These are phyloP conservation scores for Saposhnikovia divaricata DNA, from an alignment of 129 eudicot genomes.

Conservation along the genomic window DNA sequence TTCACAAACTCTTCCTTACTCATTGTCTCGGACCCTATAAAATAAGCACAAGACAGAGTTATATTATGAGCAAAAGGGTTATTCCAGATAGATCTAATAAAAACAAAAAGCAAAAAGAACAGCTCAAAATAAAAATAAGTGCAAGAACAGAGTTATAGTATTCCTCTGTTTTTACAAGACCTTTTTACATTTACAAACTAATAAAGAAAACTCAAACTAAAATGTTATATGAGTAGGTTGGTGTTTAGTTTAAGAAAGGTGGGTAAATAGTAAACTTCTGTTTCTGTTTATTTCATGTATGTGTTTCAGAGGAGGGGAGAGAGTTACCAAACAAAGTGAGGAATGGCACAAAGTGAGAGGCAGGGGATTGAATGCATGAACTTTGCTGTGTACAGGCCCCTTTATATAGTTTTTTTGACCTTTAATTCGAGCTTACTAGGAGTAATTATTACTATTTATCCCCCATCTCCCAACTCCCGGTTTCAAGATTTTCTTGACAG, in stretches of 20 bases:
- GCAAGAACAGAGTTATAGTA: not conserved
- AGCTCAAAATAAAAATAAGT: not conserved
- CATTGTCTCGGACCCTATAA: not conserved
- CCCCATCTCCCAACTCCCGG: not conserved
- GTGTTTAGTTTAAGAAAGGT: not conserved
- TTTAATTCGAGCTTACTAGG: not conserved
- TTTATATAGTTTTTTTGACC: not conserved
- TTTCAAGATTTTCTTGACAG: not conserved
- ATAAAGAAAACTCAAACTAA: not conserved
- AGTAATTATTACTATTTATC: not conserved
- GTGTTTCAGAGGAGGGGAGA: not conserved
- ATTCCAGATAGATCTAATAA: not conserved
- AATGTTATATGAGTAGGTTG: no score
- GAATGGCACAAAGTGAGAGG: not conserved
- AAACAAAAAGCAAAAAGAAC: not conserved
- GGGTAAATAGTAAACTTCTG: not conserved
- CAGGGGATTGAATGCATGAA: not conserved
- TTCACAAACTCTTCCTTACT: slow-evolving; percentile 7
- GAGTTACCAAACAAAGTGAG: not conserved
- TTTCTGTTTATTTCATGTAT: not conserved
- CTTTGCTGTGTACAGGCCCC: not conserved
- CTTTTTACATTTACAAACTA: not conserved
- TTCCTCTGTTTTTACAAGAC: not conserved
- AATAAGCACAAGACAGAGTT: not conserved
- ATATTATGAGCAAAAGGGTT: not conserved